Conservation (phyloP, 345 rosid genomes). For the Eucalyptus cloeziana region DNA sequence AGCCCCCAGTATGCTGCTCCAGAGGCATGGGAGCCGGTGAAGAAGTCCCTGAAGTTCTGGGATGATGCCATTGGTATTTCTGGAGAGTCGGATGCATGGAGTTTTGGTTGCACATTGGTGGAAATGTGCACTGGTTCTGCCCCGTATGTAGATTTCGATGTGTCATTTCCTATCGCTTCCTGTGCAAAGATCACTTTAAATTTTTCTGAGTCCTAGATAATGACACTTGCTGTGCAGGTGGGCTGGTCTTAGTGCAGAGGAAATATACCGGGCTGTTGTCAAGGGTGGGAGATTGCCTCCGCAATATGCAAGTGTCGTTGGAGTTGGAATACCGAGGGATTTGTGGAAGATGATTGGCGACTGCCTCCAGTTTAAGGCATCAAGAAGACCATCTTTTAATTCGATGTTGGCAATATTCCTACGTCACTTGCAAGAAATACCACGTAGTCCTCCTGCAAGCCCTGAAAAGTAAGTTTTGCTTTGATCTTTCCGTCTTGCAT, state of each 20-base stretch:
- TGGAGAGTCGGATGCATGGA: constrained; percentile 95
- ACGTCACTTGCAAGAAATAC: constrained; percentile 89
- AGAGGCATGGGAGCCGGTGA: constrained; percentile 98
- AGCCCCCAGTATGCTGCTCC: constrained; percentile 94
- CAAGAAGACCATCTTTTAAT: constrained; percentile 80
- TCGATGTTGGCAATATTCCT: constrained; percentile 88
- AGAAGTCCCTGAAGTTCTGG: constrained; percentile 83
- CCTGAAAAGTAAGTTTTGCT: constrained; percentile 63
- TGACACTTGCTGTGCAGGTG: constrained; percentile 42
- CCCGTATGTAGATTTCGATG: constrained; percentile 58
- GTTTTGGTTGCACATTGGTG: constrained; percentile 97
- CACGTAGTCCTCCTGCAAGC: constrained; percentile 83
- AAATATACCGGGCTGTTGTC: constrained; percentile 83
- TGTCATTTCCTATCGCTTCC: neutral
- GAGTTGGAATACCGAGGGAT: constrained; percentile 93
- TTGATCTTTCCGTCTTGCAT: neutral
- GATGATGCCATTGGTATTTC: constrained; percentile 89
- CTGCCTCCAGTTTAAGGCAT: constrained; percentile 88
- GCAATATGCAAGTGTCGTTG: constrained; percentile 93
- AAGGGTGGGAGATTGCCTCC: constrained; percentile 82
- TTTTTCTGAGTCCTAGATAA: neutral
- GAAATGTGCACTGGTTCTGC: constrained; percentile 99
- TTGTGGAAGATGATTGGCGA: constrained; percentile 99
- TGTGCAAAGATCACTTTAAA: neutral
- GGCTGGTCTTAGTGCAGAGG: constrained; percentile 89